These are phyloP conservation scores for Prunus fruticosa DNA, from an alignment of 306 rosid species.

Conservation along the genomic window DNA sequence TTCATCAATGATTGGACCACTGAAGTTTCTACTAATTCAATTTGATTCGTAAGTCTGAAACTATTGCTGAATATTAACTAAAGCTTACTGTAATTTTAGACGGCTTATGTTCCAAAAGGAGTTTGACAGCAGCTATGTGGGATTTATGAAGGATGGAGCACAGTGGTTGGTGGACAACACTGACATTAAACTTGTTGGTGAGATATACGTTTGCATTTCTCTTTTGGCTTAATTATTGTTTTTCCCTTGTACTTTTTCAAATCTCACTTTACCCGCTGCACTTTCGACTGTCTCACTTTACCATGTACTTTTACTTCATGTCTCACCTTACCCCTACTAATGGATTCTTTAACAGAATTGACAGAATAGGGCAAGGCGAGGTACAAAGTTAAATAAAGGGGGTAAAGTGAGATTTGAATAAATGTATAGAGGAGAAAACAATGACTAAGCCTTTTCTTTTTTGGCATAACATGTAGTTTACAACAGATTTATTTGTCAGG, in stretches of 20 bases:
- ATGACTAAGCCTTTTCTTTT: too few species aligned
- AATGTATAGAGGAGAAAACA: too few species aligned
- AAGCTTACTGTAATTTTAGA: conserved; percentile 44
- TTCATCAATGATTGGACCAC: background rate
- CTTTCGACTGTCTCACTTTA: too few species aligned
- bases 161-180: conserved; percentile 90
- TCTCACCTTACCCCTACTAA: too few species aligned
- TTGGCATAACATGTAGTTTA: too few species aligned
- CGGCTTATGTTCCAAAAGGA: conserved; percentile 77
- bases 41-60: background rate
- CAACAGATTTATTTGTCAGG: too few species aligned
- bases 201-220: conserved; percentile 4
- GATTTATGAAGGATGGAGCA: conserved; percentile 80
- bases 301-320: too few species aligned
- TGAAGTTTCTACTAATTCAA: background rate
- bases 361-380: too few species aligned
- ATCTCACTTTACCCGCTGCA: too few species aligned
- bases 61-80: conserved; percentile 15
- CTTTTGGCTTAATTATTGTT: background rate
- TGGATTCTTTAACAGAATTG: too few species aligned
- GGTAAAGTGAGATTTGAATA: too few species aligned
- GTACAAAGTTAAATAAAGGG: too few species aligned
- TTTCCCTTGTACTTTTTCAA: background rate
- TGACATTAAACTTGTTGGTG: conserved; percentile 84
- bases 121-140: conserved; percentile 65